Base-by-base conservation (phyloP, 306 rosid species). In the Abrus pulchellus region DNA sequence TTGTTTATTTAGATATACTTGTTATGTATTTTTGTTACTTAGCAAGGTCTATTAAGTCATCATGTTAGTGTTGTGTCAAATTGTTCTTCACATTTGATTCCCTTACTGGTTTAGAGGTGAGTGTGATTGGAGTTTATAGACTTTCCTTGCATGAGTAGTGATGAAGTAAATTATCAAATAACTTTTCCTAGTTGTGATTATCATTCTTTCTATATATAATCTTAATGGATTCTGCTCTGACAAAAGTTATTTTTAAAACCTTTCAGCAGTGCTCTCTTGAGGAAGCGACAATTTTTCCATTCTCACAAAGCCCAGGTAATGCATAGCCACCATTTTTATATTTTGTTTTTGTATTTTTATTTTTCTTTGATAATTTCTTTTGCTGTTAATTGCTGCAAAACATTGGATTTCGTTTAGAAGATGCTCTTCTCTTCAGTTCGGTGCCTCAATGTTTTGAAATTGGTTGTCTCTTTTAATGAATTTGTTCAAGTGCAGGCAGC, bases 281-380 rank as follows among this genome's bases (percentile, higher is more conserved):
- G 92, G 90, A 90, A 90, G 89, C 89, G 97, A 12, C 92, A 90
- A 67, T 93, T 91, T 81, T 91, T 90, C 83, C 98, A 93, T 84
- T 93, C 98, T 20, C 98, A 93, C 88, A 93, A 94, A 83, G 90
- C 94, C 38, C 97, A 91, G 98, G 98, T 93, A 48, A 86, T 34
- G 33, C 65, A 43, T 83, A 62, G 48, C 78, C 6, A 6, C 48
- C 63, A 34, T 68, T 74, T 72, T 10, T 14, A 41, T 81, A 56
- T 43, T 60, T 29, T 32, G 57, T 55, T 79, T 33, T 48, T n/a
- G 10, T 9, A 54, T 74, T 77, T 28, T 57, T 10, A 68, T 81
- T 40, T 59, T 54, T 67, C 30, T 76, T 27, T 7, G 3, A 12
- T 12, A 50, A 11, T 20, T 27, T 8, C 9, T 32, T 53, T 76